These are phyloP conservation scores for Perkinsela sp. DNA, from an alignment of 208 protist species.

Conservation along the genomic window DNA sequence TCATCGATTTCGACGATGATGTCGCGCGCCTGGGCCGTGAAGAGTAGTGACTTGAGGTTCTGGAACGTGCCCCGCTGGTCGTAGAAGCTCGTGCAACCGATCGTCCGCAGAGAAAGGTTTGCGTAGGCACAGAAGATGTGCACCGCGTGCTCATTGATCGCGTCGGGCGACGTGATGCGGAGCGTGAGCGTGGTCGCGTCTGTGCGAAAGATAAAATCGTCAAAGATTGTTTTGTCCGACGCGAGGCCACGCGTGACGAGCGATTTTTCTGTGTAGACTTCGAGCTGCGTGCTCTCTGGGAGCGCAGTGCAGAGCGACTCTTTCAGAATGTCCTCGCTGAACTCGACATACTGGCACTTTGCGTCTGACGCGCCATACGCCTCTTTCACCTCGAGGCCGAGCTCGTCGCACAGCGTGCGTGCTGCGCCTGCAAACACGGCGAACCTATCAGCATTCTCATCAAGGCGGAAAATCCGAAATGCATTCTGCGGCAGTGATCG, in stretches of 20 bases:
- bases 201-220: background rate
- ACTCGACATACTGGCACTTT: background rate
- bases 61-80: background rate
- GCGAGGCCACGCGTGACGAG: background rate
- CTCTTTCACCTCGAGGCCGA: background rate
- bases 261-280: background rate
- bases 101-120: background rate
- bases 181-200: background rate
- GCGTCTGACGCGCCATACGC: background rate
- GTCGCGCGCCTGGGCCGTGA: background rate
- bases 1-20: background rate
- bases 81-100: background rate
- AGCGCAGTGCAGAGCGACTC: background rate
- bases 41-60: background rate
- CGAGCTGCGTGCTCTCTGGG: background rate
- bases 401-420: background rate
- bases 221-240: background rate
- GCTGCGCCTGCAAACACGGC: background rate
- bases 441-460: background rate
- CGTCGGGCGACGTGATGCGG: background rate
- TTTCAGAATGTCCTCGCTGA: background rate
- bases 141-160: background rate
- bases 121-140: background rate
- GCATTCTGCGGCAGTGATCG: background rate
- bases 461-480: background rate